Conservation (phyloP, 1,284 basidiomycete genomes). For the Sporisorium graminicola region DNA sequence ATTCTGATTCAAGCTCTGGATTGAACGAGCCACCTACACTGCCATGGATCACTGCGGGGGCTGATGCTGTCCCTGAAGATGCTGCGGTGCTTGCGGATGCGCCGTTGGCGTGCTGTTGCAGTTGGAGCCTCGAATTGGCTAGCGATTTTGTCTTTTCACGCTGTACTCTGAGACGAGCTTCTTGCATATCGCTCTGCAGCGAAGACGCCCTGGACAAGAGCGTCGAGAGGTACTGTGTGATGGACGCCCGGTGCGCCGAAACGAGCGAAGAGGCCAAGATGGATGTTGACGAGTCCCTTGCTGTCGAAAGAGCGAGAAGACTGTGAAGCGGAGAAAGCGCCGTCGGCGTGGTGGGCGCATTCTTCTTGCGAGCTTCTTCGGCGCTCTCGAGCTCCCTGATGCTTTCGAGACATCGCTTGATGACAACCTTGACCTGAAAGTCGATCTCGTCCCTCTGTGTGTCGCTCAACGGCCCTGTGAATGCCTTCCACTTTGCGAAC, state of each 20-base stretch:
- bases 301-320: slow-evolving; percentile 45
- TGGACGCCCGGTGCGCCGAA: slow-evolving; percentile 83
- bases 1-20: slow-evolving; percentile 36
- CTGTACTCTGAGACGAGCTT: slow-evolving; percentile 69
- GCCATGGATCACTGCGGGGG: slow-evolving; percentile 41
- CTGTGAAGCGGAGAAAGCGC: slow-evolving; percentile 23
- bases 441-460: slow-evolving; percentile 91
- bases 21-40: slow-evolving; percentile 52
- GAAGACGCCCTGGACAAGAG: slow-evolving; percentile 82
- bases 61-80: slow-evolving; percentile 16
- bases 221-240: slow-evolving; percentile 86
- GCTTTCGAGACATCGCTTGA: slow-evolving; percentile 83
- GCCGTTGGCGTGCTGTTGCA: slow-evolving; percentile 16
- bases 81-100: slow-evolving; percentile 2
- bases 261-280: slow-evolving; percentile 71
- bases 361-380: slow-evolving; percentile 74
- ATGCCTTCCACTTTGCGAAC: slow-evolving; percentile 69
- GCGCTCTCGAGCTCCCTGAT: slow-evolving; percentile 85
- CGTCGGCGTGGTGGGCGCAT: slow-evolving; percentile 44
- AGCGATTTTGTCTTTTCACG: slow-evolving; percentile 49
- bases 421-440: slow-evolving; percentile 83
- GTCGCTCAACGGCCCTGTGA: slow-evolving; percentile 79
- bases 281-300: slow-evolving; percentile 49
- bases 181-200: slow-evolving; percentile 85
- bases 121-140: slow-evolving; percentile 37